Conservation (phyloP, 805 yeast genomes). For the Diddensiella santjacobensis region DNA sequence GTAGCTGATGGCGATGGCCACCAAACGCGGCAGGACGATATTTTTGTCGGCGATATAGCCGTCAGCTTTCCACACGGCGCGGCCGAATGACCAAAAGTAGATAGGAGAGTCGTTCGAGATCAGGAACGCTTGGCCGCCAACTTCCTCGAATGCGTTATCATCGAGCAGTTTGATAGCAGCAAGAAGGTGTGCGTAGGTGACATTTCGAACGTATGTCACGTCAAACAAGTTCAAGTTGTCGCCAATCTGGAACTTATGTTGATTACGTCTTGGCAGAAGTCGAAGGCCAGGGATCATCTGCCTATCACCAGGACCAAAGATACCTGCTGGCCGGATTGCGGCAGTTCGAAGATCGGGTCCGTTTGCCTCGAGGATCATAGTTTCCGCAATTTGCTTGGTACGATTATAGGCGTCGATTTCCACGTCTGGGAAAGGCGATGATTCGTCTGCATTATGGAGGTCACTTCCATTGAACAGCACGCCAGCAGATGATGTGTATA, state of each 20-base stretch:
- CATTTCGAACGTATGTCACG: conserved; percentile 98
- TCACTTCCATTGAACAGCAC: conserved; percentile 96
- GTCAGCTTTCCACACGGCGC: conserved; percentile 96
- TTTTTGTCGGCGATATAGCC: conserved; percentile 72
- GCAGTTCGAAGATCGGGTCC: conserved; percentile 64
- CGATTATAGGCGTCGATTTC: conserved; percentile 97
- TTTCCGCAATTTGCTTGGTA: conserved; percentile 90
- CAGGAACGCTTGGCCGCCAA: conserved; percentile 86
- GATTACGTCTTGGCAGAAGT: conserved; percentile 75
- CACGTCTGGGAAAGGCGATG: conserved; percentile 84
- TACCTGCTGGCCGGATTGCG: conserved; percentile 94
- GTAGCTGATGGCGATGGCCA: conserved; percentile 82
- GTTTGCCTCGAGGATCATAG: conserved; percentile 71
- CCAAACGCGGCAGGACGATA: conserved; percentile 63
- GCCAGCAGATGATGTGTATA: conserved; percentile 96
- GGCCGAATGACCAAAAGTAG: conserved; percentile 94
- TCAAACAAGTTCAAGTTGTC: conserved; percentile 91
- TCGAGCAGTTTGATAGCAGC: conserved; percentile 76
- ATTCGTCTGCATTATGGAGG: conserved; percentile 85
- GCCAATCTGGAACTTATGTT: conserved; percentile 90
- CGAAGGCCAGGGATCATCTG: conserved; percentile 93
- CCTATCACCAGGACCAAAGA: conserved; percentile 98
- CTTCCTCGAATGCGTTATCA: conserved; percentile 36
- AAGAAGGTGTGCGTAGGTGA: conserved; percentile 91
- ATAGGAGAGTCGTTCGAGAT: conserved; percentile 92